phyloP scores from a whole-genome alignment of 306 rosid species.

The Pterocarpus santalinus region DNA sequence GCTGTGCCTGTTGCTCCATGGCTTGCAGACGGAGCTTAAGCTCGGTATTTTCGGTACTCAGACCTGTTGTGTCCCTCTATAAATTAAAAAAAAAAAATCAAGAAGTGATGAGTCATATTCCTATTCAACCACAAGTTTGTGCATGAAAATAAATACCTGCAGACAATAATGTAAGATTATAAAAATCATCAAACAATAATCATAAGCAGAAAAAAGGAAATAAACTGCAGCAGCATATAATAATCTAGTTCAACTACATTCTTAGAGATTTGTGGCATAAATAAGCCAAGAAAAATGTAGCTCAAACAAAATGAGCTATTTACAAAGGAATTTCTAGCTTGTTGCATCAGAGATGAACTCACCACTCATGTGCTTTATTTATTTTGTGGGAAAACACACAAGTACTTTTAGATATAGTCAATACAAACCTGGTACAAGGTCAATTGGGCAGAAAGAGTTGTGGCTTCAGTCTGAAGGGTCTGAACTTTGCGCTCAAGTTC shows the following conservation, averaged over 20 bases:
- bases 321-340: constrained; percentile 1
- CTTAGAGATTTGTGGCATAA: constrained; percentile 2
- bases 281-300: neutral
- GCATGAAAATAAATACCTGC: constrained; percentile 19
- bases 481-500: constrained; percentile 99
- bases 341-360: constrained; percentile 15
- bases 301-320: constrained; percentile 14
- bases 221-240: neutral
- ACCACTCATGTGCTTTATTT: neutral
- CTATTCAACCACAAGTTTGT: constrained; percentile 33
- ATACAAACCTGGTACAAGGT: constrained; percentile 89
- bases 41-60: constrained; percentile 91
- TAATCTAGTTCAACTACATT: constrained; percentile 30
- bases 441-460: constrained; percentile 98
- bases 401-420: constrained; percentile 15
- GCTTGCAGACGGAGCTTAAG: constrained; percentile 94
- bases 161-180: neutral
- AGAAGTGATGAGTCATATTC: constrained; percentile 32
- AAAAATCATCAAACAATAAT: constrained; percentile 24
- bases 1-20: constrained; percentile 99
- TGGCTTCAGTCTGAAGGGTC: constrained; percentile 98
- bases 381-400: neutral
- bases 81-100: constrained; percentile 34
- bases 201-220: constrained; percentile 12
- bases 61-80: constrained; percentile 89